phyloP scores from a whole-genome alignment of 306 rosid species.

The Quercus ilex region DNA sequence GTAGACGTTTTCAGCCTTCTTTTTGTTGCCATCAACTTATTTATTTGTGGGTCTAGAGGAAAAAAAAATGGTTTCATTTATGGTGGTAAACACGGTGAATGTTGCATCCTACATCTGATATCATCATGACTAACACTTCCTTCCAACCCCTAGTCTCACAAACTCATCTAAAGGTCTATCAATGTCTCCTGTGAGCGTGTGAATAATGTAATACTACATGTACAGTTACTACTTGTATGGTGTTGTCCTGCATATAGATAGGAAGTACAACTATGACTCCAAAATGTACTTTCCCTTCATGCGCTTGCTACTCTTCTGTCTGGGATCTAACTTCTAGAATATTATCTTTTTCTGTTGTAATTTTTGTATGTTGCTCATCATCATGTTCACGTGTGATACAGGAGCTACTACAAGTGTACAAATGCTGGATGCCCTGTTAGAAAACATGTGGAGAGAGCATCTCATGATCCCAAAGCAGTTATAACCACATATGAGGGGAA shows the following conservation, averaged over 20 bases:
- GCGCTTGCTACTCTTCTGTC: background rate
- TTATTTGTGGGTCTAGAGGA: too few relatives aligned
- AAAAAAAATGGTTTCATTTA: background rate
- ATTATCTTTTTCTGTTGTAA: conserved; percentile 2
- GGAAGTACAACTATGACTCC: background rate
- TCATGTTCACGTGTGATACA: conserved; percentile 30
- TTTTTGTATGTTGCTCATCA: conserved; percentile 17
- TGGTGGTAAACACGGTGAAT: background rate
- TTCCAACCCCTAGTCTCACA: background rate
- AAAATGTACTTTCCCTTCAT: background rate
- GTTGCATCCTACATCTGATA: background rate
- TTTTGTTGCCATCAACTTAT: too few relatives aligned
- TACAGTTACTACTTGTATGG: background rate
- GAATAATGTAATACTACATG: background rate
- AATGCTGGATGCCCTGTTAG: conserved; percentile 93
- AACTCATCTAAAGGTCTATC: background rate
- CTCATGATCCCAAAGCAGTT: conserved; percentile 96
- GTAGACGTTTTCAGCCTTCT: too few relatives aligned
- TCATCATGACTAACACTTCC: background rate
- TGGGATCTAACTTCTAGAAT: background rate
- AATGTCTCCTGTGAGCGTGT: background rate
- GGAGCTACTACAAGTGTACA: conserved; percentile 99
- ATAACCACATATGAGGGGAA: conserved; percentile 96
- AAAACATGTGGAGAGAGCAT: conserved; percentile 96
- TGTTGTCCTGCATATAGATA: background rate